Conservation (phyloP, 805 yeast species). For the Vanderwaltozyma yarrowii region DNA sequence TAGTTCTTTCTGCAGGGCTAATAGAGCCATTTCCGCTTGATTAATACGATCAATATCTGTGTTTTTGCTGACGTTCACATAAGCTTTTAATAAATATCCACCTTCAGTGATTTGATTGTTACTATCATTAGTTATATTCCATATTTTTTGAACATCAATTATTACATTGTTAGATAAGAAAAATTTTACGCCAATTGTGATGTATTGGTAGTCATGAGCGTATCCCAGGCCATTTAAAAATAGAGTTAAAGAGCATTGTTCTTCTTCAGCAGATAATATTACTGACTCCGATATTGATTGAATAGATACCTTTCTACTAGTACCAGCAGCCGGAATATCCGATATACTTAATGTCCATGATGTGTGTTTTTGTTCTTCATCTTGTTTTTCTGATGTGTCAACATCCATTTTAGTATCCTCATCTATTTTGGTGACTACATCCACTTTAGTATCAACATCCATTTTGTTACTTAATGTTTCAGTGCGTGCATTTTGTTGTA, state of each 20-base stretch:
- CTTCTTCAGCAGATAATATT: constrained; percentile 22
- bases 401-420: constrained; percentile 3
- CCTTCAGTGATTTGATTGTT: constrained; percentile 44
- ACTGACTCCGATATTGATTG: constrained; percentile 57
- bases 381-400: neutral
- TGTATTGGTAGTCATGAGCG: constrained; percentile 36
- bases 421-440: neutral
- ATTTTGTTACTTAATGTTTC: too few species aligned
- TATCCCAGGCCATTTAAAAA: constrained; percentile 63
- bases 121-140: constrained; percentile 22
- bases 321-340: constrained; percentile 73
- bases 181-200: constrained; percentile 23
- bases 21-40: constrained; percentile 52
- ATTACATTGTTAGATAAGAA: constrained; percentile 22
- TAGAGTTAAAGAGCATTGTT: constrained; percentile 26
- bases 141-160: constrained; percentile 20
- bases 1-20: constrained; percentile 53
- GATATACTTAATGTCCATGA: constrained; percentile 54
- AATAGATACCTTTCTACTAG: constrained; percentile 42
- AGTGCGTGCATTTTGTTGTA: too few species aligned
- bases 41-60: constrained; percentile 68
- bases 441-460: constrained; percentile 2
- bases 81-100: constrained; percentile 49
- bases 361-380: neutral
- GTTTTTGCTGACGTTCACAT: constrained; percentile 56